Evolutionary conservation across 495 filamentous ascomycete genomes (phyloP).

Genomic region (Echria macrotheca): DNA sequence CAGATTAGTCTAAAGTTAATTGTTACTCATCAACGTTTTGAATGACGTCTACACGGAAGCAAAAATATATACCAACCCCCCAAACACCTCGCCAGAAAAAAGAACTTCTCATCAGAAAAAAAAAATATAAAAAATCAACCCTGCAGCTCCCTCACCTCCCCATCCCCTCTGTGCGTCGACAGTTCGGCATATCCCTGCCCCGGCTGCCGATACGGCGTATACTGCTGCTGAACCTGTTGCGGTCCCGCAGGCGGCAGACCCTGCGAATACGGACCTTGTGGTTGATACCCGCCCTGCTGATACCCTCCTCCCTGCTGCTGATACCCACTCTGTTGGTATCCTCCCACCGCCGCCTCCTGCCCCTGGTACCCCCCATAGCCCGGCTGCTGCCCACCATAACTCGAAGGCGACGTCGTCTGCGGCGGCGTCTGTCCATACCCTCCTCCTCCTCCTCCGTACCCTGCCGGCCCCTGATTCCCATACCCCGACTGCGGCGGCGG

Average conservation of each 20-base stretch:
- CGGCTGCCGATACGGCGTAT: not conserved
- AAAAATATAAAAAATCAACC: slow-evolving; percentile 5
- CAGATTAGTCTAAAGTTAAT: too few species aligned
- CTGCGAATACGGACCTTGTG: not conserved
- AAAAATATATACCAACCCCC: too few species aligned
- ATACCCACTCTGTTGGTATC: not conserved
- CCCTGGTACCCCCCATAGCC: slow-evolving; percentile 3
- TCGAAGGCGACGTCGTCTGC: not conserved
- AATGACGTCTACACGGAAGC: too few species aligned
- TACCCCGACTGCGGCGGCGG: too few species aligned
- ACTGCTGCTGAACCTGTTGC: not conserved
- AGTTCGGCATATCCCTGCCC: slow-evolving; percentile 18
- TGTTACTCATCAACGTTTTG: too few species aligned
- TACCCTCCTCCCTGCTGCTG: slow-evolving; percentile 5
- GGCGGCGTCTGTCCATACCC: slow-evolving; percentile 1
- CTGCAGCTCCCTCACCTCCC: slow-evolving; percentile 19
- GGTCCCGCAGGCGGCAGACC: not conserved
- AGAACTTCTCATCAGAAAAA: too few species aligned
- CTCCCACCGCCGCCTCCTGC: slow-evolving; percentile 3
- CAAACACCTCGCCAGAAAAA: too few species aligned
- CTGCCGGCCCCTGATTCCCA: too few species aligned
- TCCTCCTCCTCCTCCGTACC: not conserved
- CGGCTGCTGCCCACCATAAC: not conserved
- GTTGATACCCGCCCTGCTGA: slow-evolving; percentile 1
- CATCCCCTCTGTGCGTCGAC: slow-evolving; percentile 21